phyloP scores from a whole-genome alignment of 208 protist genomes.

The Leishmania arabica region DNA sequence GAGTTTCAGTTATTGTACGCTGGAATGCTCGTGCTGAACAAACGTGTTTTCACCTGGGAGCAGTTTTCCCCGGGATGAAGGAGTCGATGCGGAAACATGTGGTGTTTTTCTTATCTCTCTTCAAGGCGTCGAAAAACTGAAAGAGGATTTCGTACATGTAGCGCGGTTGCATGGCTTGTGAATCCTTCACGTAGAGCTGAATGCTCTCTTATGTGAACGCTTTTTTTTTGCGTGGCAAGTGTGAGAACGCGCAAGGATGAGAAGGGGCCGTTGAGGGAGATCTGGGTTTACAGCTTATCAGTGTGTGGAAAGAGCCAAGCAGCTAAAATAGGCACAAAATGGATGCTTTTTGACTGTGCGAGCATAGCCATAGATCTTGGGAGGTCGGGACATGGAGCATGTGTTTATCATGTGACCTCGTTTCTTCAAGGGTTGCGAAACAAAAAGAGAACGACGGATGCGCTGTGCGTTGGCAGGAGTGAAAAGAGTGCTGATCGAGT shows the following conservation, averaged over 20 bases:
- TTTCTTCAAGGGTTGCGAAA: neutral
- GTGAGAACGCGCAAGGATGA: neutral
- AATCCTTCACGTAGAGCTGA: neutral
- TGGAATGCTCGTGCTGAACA: accelerated
- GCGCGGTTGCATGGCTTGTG: neutral
- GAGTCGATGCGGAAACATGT: neutral
- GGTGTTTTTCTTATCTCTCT: neutral
- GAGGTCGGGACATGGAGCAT: neutral
- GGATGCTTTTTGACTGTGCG: neutral
- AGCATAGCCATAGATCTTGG: too few relatives aligned
- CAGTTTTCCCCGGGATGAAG: neutral
- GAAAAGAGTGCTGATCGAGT: neutral
- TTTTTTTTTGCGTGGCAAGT: neutral
- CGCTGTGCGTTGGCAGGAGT: neutral
- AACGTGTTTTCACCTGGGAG: neutral
- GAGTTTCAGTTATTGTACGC: neutral
- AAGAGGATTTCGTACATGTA: neutral
- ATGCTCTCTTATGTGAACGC: neutral
- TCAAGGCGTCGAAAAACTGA: neutral
- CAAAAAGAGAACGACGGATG: neutral
- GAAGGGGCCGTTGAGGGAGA: neutral
- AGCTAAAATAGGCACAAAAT: neutral
- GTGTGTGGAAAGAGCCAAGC: neutral
- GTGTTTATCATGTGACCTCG: neutral
- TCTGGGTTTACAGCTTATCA: neutral